A percentile compares a stretch with the other conserved stretches of the same genome.
phyloP scores from a whole-genome alignment of 2,329 filamentous ascomycete genomes.

The Xylariaceae sp. region DNA sequence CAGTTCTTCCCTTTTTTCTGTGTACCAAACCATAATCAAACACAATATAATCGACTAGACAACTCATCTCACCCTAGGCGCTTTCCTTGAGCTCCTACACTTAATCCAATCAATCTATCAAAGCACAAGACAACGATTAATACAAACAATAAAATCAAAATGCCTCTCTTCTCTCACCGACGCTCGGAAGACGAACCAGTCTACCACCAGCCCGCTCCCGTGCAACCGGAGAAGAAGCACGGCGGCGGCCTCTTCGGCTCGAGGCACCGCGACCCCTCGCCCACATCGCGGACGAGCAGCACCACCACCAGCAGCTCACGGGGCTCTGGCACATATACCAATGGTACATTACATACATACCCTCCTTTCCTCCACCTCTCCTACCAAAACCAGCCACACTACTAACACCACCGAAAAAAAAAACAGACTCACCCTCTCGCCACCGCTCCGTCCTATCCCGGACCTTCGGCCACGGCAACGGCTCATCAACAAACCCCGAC shows the following conservation, averaged over 20 bases:
- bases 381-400: no score
- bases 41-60: no score
- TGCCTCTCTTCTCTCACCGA: constrained; percentile 31
- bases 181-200: constrained; percentile 27
- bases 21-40: no score
- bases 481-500: constrained; percentile 38
- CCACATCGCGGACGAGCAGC: constrained; percentile 21
- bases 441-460: constrained; percentile 39
- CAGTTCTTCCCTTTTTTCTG: no score
- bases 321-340: no score
- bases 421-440: constrained; percentile 18
- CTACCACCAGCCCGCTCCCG: constrained; percentile 45
- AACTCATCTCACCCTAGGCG: no score
- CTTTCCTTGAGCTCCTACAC: no score
- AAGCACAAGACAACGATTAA: background rate
- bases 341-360: no score
- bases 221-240: constrained; percentile 38
- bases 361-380: no score
- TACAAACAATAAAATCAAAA: constrained; percentile 13
- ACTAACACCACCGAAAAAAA: no score
- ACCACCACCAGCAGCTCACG: constrained; percentile 16
- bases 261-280: constrained; percentile 32
- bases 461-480: constrained; percentile 40
- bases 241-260: constrained; percentile 37
- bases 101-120: no score